A percentile compares a stretch with the other conserved stretches of the same genome.
Evolutionary conservation across 108 stramenopile genomes (phyloP).

Genomic region (Pseudonitzschia pungens): DNA sequence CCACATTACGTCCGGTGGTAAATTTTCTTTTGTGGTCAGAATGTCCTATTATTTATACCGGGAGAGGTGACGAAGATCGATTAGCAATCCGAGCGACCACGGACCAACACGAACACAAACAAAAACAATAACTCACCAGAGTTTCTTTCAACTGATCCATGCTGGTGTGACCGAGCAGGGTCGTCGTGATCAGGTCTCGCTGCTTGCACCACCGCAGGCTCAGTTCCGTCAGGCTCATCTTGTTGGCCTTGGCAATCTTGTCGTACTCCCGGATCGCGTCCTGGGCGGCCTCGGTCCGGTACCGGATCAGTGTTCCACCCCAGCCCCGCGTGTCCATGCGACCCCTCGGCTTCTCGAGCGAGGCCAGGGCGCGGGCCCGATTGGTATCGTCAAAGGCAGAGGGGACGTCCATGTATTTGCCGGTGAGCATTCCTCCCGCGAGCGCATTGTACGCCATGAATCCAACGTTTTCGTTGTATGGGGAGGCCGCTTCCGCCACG

Average conservation of each 20-base stretch:
- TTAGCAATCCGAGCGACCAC: background rate
- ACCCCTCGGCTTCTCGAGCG: conserved; percentile 66
- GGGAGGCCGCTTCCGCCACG: conserved; percentile 86
- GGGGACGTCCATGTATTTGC: conserved; percentile 79
- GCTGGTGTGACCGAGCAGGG: conserved; percentile 84
- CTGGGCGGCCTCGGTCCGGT: conserved; percentile 77
- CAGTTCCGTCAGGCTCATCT: conserved; percentile 80
- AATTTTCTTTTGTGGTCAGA: conserved; percentile 66
- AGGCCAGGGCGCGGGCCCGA: conserved; percentile 49
- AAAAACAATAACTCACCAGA: conserved; percentile 12
- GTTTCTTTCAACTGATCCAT: conserved; percentile 77
- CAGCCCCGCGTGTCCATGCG: conserved; percentile 86
- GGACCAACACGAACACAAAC: too few relatives aligned
- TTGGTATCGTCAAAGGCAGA: conserved; percentile 69
- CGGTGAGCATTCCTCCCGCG: conserved; percentile 89
- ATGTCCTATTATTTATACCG: too few relatives aligned
- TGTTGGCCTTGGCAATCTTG: conserved; percentile 66
- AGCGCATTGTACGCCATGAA: conserved; percentile 91
- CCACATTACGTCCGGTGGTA: conserved; percentile 81
- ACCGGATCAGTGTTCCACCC: conserved; percentile 83
- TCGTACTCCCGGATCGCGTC: conserved; percentile 76
- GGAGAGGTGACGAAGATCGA: background rate
- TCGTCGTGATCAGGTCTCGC: conserved; percentile 74
- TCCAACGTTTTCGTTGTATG: conserved; percentile 86
- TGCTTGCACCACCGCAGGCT: conserved; percentile 80